Conservation (phyloP, 495 filamentous ascomycete species). For the Penicillium goetzii region DNA sequence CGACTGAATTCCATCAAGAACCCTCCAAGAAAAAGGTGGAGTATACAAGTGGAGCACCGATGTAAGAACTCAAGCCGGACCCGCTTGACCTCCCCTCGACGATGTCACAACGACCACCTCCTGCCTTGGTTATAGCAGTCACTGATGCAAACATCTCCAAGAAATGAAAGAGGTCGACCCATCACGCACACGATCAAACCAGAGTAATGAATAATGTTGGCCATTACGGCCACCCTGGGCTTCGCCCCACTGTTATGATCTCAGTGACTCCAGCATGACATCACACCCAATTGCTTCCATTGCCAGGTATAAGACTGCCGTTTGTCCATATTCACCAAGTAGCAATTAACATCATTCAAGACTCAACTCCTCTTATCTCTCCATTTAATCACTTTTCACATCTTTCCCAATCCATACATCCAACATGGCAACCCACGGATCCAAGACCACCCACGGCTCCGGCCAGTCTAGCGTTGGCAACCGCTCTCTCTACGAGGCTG, state of each 20-base stretch:
- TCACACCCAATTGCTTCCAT: slow-evolving; percentile 28
- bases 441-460: slow-evolving; percentile 25
- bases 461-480: slow-evolving; percentile 58
- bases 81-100: slow-evolving; percentile 8
- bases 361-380: not conserved
- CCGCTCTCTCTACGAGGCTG: slow-evolving; percentile 59
- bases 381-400: not conserved
- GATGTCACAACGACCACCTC: slow-evolving; percentile 23
- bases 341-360: not conserved
- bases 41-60: slow-evolving; percentile 20
- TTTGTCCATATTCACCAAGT: slow-evolving; percentile 3
- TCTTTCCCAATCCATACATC: not conserved
- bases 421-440: slow-evolving; percentile 6
- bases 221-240: slow-evolving; percentile 20
- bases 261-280: slow-evolving; percentile 45
- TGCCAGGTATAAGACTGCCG: slow-evolving; percentile 26
- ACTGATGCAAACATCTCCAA: slow-evolving; percentile 9
- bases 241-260: slow-evolving; percentile 39
- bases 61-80: not conserved
- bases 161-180: slow-evolving; percentile 14
- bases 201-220: not conserved
- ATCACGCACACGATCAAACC: slow-evolving; percentile 17
- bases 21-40: not conserved
- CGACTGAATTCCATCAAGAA: not conserved
- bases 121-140: slow-evolving; percentile 26